These are phyloP conservation scores for Saccharum spontaneum DNA, from an alignment of 176 grass and related monocot species.

Conservation along the genomic window DNA sequence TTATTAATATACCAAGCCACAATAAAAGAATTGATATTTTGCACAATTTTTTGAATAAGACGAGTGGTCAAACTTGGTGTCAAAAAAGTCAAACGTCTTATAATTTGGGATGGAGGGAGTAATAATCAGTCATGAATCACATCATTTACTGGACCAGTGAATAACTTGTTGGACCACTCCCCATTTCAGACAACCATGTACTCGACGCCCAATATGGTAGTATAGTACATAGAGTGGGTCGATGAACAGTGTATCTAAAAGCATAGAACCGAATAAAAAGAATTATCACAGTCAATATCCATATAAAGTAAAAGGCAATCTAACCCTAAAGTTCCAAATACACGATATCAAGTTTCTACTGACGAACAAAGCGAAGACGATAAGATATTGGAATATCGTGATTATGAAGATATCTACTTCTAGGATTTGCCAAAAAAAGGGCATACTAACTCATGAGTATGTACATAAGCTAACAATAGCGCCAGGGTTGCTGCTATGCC, in stretches of 20 bases:
- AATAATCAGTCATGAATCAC: not conserved
- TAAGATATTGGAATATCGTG: not conserved
- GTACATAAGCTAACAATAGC: not conserved
- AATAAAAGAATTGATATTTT: too few species aligned
- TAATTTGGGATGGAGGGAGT: too few species aligned
- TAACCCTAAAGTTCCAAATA: not conserved
- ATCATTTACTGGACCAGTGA: not conserved
- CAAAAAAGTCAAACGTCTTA: too few species aligned
- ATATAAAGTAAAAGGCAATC: not conserved
- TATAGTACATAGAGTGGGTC: not conserved
- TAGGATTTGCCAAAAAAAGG: not conserved
- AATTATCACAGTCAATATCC: slow-evolving; percentile 11
- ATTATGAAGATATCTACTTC: not conserved
- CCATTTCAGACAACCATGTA: slow-evolving; percentile 20
- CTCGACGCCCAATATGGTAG: not conserved
- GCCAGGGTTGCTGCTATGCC: not conserved
- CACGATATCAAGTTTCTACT: not conserved
- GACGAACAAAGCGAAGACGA: not conserved
- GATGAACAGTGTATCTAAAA: not conserved
- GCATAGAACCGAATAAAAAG: slow-evolving; percentile 1
- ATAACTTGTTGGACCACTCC: not conserved
- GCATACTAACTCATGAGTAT: not conserved
- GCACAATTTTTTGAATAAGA: too few species aligned
- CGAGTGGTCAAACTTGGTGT: too few species aligned
- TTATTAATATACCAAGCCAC: too few species aligned